These are phyloP conservation scores for Candida piceae DNA, from an alignment of 805 yeast genomes.

Conservation along the genomic window DNA sequence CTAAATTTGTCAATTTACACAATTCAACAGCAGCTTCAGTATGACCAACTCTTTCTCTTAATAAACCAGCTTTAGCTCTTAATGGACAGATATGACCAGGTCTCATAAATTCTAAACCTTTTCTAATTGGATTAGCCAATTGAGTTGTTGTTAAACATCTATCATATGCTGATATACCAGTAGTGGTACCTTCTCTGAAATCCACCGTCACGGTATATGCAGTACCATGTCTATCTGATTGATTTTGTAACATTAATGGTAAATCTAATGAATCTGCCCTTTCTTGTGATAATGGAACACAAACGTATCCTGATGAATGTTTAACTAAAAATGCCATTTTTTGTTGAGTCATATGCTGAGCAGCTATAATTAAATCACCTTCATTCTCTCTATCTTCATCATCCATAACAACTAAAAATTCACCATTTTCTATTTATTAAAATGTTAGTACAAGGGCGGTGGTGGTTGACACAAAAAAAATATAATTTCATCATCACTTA, in stretches of 20 bases:
- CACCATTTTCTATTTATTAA: conserved; percentile 46
- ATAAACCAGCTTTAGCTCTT: conserved; percentile 83
- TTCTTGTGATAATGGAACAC: conserved; percentile 77
- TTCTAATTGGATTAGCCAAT: conserved; percentile 57
- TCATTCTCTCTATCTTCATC: conserved; percentile 95
- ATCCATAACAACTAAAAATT: conserved; percentile 93
- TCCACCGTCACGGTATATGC: conserved; percentile 96
- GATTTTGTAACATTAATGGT: conserved; percentile 65
- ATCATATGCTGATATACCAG: conserved; percentile 95
- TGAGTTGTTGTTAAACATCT: conserved; percentile 75
- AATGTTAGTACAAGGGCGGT: neutral
- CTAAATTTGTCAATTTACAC: conserved; percentile 67
- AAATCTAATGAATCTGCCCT: conserved; percentile 77
- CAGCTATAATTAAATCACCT: conserved; percentile 96
- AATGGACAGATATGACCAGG: conserved; percentile 96
- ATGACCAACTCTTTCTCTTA: conserved; percentile 82
- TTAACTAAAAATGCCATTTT: conserved; percentile 94
- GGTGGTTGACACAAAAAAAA: neutral
- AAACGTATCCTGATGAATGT: conserved; percentile 84
- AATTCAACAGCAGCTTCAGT: conserved; percentile 96
- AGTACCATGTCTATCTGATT: conserved; percentile 86
- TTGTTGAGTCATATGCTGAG: conserved; percentile 67
- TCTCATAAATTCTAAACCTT: conserved; percentile 65
- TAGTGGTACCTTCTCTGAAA: conserved; percentile 81
- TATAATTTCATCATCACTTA: conserved; percentile 21